These are phyloP conservation scores for Phytophthora crassamura DNA, from an alignment of 352 stramenopile genomes.

Conservation along the genomic window DNA sequence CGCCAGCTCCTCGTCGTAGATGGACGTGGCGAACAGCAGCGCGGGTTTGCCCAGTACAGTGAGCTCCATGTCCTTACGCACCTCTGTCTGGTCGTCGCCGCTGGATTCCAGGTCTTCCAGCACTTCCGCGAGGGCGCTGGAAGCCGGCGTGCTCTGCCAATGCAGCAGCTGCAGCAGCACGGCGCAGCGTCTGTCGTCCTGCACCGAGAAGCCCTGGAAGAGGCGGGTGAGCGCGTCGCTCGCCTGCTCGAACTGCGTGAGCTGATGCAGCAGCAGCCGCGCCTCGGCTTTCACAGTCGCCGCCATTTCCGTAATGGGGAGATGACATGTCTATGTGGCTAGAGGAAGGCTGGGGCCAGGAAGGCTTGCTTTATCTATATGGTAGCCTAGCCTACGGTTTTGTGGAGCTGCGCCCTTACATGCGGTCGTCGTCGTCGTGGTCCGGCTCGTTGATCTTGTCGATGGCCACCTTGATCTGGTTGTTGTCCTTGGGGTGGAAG, in stretches of 20 bases:
- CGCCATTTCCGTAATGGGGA: slow-evolving; percentile 17
- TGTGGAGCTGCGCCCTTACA: slow-evolving; percentile 35
- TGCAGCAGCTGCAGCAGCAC: slow-evolving; percentile 55
- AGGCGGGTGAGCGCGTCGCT: slow-evolving; percentile 51
- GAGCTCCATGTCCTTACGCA: slow-evolving; percentile 47
- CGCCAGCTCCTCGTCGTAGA: slow-evolving; percentile 87
- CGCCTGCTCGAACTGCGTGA: slow-evolving; percentile 70
- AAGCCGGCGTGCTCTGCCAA: slow-evolving; percentile 49
- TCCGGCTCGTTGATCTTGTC: slow-evolving; percentile 90
- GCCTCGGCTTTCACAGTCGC: slow-evolving; percentile 40
- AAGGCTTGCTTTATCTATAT: slow-evolving; percentile 34
- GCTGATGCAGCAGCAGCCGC: slow-evolving; percentile 50
- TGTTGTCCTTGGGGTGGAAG: slow-evolving; percentile 97
- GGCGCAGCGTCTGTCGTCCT: slow-evolving; percentile 19
- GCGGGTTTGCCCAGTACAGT: slow-evolving; percentile 80
- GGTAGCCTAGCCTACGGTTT: neutral
- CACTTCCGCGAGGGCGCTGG: slow-evolving; percentile 38
- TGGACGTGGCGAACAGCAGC: slow-evolving; percentile 80
- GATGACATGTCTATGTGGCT: slow-evolving; percentile 31
- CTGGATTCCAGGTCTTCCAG: slow-evolving; percentile 39
- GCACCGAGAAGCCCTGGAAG: slow-evolving; percentile 42
- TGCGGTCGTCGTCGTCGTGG: slow-evolving; percentile 56
- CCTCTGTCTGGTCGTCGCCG: slow-evolving; percentile 12
- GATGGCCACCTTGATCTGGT: slow-evolving; percentile 96
- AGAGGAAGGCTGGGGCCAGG: neutral